These are phyloP conservation scores for Prasinococcaceae sp. DNA, from an alignment of 139 green algal species.

Conservation along the genomic window DNA sequence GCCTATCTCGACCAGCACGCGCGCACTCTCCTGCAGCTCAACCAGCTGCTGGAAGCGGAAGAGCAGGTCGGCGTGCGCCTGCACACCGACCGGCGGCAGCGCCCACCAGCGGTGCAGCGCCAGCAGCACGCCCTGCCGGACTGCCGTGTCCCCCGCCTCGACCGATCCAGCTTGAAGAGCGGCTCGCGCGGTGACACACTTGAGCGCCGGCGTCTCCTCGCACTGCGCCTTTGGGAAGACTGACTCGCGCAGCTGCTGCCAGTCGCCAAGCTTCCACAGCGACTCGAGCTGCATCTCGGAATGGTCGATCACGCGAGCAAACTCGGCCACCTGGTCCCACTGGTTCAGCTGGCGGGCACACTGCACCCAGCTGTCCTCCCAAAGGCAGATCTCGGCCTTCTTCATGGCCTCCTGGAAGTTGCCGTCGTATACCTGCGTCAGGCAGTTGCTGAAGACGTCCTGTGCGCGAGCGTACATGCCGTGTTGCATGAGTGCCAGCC, in stretches of 20 bases:
- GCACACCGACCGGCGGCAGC: slow-evolving; percentile 60
- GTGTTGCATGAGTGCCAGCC: slow-evolving; percentile 27
- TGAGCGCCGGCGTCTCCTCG: slow-evolving; percentile 50
- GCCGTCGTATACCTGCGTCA: neutral
- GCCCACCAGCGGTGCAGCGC: slow-evolving; percentile 63
- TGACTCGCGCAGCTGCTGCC: slow-evolving; percentile 46
- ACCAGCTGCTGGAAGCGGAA: slow-evolving; percentile 73
- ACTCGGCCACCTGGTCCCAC: slow-evolving; percentile 82
- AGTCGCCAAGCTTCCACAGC: slow-evolving; percentile 74
- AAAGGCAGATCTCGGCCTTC: slow-evolving; percentile 59
- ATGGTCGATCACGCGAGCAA: slow-evolving; percentile 50
- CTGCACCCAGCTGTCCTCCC: slow-evolving; percentile 70
- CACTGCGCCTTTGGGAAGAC: slow-evolving; percentile 24
- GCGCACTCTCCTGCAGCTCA: slow-evolving; percentile 72
- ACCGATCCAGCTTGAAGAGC: slow-evolving; percentile 52
- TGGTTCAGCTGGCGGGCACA: slow-evolving; percentile 70
- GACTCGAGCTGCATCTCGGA: slow-evolving; percentile 53
- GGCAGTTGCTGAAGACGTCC: neutral
- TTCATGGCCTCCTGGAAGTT: neutral
- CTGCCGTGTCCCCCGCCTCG: slow-evolving; percentile 22
- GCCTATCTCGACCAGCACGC: slow-evolving; percentile 55
- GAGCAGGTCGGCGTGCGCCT: slow-evolving; percentile 45
- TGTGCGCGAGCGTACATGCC: neutral
- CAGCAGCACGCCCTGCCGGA: slow-evolving; percentile 29
- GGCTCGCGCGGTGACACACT: slow-evolving; percentile 58